A percentile compares a stretch with the other conserved stretches of the same genome.
These are phyloP conservation scores for Diplocarpon rosae DNA, from an alignment of 2,329 filamentous ascomycete genomes.

Conservation along the genomic window DNA sequence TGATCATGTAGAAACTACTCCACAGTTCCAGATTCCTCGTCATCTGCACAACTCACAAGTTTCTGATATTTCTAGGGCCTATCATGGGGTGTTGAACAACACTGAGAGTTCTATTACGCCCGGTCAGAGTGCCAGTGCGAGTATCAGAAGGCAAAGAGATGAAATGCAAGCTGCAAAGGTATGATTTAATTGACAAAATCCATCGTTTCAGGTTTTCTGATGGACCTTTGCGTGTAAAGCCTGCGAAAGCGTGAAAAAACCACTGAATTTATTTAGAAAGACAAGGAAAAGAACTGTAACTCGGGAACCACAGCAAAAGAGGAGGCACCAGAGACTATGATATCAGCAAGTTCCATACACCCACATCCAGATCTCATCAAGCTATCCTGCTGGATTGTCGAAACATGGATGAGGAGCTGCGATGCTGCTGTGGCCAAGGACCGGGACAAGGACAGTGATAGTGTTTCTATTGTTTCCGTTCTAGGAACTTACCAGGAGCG, in stretches of 20 bases:
- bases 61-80: neutral
- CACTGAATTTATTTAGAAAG: too few species aligned
- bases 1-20: neutral
- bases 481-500: neutral
- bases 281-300: too few species aligned
- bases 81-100: neutral
- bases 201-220: neutral
- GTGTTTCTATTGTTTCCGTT: conserved; percentile 1
- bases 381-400: conserved; percentile 3
- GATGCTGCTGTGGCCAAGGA: neutral
- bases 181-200: neutral
- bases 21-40: neutral
- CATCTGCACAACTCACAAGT: neutral
- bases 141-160: neutral
- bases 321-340: neutral
- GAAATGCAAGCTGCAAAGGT: neutral
- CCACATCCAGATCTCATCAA: neutral
- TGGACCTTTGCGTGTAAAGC: neutral
- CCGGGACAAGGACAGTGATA: neutral
- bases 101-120: neutral
- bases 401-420: conserved; percentile 4
- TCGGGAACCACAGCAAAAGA: neutral
- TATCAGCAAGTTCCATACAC: conserved; percentile 4
- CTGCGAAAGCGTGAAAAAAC: neutral
- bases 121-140: conserved; percentile 2